phyloP scores from a whole-genome alignment of 2,329 filamentous ascomycete genomes.

The Penicillium sp. region DNA sequence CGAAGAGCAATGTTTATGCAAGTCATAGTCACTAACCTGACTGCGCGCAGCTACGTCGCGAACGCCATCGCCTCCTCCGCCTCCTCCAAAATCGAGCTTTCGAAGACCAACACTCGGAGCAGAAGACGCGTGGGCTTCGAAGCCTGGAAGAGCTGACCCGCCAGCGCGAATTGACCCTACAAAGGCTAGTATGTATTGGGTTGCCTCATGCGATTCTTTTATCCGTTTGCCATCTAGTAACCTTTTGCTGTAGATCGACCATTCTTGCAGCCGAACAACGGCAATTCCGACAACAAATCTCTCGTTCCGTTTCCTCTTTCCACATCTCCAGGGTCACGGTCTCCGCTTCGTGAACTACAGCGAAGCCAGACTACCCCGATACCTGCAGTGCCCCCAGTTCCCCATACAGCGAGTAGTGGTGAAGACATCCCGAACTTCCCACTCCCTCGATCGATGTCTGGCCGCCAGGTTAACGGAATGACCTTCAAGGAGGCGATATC shows the following conservation, averaged over 20 bases:
- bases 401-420: slow-evolving; percentile 51
- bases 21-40: slow-evolving; percentile 8
- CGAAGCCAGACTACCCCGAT: slow-evolving; percentile 48
- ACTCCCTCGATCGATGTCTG: slow-evolving; percentile 39
- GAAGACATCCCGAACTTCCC: slow-evolving; percentile 63
- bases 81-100: slow-evolving; percentile 34
- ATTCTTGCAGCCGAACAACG: slow-evolving; percentile 60
- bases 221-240: slow-evolving; percentile 8
- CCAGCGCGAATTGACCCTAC: slow-evolving; percentile 62
- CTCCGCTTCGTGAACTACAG: slow-evolving; percentile 43
- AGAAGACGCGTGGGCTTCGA: slow-evolving; percentile 33
- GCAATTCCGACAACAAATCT: slow-evolving; percentile 62
- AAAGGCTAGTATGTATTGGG: slow-evolving; percentile 61
- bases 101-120: slow-evolving; percentile 30
- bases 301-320: slow-evolving; percentile 68
- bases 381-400: slow-evolving; percentile 47
- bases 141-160: slow-evolving; percentile 52
- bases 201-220: background rate
- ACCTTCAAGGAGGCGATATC: slow-evolving; percentile 28
- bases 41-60: slow-evolving; percentile 17
- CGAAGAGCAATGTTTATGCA: background rate
- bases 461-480: slow-evolving; percentile 29
- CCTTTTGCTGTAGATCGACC: slow-evolving; percentile 40
- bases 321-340: slow-evolving; percentile 53
- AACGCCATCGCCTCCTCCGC: slow-evolving; percentile 30